phyloP scores from a whole-genome alignment of 345 rosid species.

The Gossypium bickii region DNA sequence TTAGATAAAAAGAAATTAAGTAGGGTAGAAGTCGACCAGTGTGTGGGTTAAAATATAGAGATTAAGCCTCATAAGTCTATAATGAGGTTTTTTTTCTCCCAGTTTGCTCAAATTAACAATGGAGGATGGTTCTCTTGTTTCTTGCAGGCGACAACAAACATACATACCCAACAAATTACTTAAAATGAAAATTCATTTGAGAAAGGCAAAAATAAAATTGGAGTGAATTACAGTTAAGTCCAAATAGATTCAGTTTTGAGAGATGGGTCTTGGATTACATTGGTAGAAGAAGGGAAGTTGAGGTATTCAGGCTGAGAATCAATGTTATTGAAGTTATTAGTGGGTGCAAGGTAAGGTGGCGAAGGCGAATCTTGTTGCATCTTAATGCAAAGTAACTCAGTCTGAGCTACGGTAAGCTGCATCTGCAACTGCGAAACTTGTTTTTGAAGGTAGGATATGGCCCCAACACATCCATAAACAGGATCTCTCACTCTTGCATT shows the following conservation, averaged over 20 bases:
- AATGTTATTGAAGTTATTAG: slow-evolving; percentile 27
- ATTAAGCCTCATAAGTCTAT: neutral
- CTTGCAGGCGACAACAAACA: neutral
- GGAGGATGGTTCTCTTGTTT: neutral
- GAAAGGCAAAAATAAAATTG: neutral
- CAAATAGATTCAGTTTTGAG: slow-evolving; percentile 66
- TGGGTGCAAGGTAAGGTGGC: slow-evolving; percentile 33
- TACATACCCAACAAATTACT: neutral
- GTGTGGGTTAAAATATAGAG: too few species aligned
- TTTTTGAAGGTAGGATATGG: slow-evolving; percentile 67
- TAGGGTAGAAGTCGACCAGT: too few species aligned
- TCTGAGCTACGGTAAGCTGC: slow-evolving; percentile 75
- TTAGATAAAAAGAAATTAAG: too few species aligned
- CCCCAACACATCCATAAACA: slow-evolving; percentile 80
- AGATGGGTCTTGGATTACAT: slow-evolving; percentile 50
- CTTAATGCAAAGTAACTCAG: slow-evolving; percentile 73
- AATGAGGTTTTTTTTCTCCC: neutral
- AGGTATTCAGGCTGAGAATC: slow-evolving; percentile 28
- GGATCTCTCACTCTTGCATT: slow-evolving; percentile 80
- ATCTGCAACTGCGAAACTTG: slow-evolving; percentile 77
- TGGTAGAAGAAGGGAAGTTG: slow-evolving; percentile 52
- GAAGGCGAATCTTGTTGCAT: slow-evolving; percentile 56
- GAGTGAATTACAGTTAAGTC: slow-evolving; percentile 31
- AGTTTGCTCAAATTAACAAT: neutral
- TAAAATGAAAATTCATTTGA: neutral